A percentile compares a stretch with the other conserved stretches of the same genome.
Conservation (phyloP, 495 filamentous ascomycete species). For the Hypoxylon fragiforme region DNA sequence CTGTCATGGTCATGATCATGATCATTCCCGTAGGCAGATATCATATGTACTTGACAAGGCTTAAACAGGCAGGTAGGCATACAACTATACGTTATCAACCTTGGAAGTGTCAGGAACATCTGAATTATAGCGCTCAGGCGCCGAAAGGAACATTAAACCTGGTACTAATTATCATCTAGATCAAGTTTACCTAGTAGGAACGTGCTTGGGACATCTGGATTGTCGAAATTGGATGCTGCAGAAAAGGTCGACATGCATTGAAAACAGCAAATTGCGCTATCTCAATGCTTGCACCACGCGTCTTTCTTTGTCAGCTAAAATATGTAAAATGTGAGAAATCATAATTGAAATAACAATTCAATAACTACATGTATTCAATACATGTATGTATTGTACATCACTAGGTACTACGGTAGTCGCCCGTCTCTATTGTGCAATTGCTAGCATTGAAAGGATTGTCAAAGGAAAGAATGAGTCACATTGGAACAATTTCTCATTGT, state of each 20-base stretch:
- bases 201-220: conserved; percentile 16
- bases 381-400: no score
- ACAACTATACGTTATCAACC: no score
- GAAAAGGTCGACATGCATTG: conserved; percentile 23
- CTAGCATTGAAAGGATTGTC: no score
- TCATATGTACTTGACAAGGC: no score
- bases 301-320: conserved; percentile 18
- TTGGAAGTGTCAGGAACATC: no score
- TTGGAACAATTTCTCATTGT: conserved; percentile 5
- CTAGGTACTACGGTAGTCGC: no score
- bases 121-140: conserved; percentile 7
- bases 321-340: conserved; percentile 9
- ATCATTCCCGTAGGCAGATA: no score
- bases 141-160: no score
- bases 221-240: conserved; percentile 26
- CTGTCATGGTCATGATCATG: no score
- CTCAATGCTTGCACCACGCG: conserved; percentile 17
- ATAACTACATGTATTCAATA: not conserved
- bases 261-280: conserved; percentile 33
- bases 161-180: no score
- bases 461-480: not conserved
- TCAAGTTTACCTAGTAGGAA: not conserved
- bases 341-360: conserved; percentile 11
- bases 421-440: no score
- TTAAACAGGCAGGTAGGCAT: no score